A percentile compares a stretch with the other conserved stretches of the same genome.
Evolutionary conservation across 345 rosid species (phyloP).

Genomic region (Aquilaria sinensis): DNA sequence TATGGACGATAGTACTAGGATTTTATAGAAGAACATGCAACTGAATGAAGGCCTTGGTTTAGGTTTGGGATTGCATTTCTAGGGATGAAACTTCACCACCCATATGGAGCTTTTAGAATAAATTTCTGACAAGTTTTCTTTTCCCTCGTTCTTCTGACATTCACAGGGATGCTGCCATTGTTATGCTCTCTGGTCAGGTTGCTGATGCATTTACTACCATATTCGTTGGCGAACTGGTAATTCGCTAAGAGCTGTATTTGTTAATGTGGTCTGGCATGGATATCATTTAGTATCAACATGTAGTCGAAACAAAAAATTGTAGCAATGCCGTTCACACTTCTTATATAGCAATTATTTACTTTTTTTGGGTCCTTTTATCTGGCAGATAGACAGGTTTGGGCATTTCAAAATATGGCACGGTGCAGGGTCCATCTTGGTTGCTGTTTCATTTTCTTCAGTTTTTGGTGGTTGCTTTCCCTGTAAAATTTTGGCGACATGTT

Average conservation of each 20-base stretch:
- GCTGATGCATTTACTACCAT: slow-evolving; percentile 89
- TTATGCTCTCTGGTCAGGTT: slow-evolving; percentile 93
- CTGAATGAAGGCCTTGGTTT: too few species aligned
- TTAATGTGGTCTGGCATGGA: background rate
- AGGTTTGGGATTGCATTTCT: too few species aligned
- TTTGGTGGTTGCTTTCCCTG: slow-evolving; percentile 91
- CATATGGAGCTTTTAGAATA: too few species aligned
- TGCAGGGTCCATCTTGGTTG: slow-evolving; percentile 86
- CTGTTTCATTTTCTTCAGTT: slow-evolving; percentile 91
- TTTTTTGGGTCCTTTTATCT: slow-evolving; percentile 11
- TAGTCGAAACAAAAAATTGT: background rate
- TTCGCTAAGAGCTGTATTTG: background rate
- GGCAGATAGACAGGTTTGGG: slow-evolving; percentile 96
- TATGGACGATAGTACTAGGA: too few species aligned
- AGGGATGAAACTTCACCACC: too few species aligned
- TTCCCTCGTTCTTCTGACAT: background rate
- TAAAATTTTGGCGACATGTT: slow-evolving; percentile 39
- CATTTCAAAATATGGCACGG: slow-evolving; percentile 94
- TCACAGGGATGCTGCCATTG: slow-evolving; percentile 74
- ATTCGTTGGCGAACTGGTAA: slow-evolving; percentile 89
- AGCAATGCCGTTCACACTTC: background rate
- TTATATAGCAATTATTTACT: background rate
- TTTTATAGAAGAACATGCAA: too few species aligned
- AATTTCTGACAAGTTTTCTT: background rate
- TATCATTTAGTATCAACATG: too few species aligned